Evolutionary conservation across 495 filamentous ascomycete genomes (phyloP), one percentile per base, ranked within the genome.

Genomic region (Podospora fimiseda): DNA sequence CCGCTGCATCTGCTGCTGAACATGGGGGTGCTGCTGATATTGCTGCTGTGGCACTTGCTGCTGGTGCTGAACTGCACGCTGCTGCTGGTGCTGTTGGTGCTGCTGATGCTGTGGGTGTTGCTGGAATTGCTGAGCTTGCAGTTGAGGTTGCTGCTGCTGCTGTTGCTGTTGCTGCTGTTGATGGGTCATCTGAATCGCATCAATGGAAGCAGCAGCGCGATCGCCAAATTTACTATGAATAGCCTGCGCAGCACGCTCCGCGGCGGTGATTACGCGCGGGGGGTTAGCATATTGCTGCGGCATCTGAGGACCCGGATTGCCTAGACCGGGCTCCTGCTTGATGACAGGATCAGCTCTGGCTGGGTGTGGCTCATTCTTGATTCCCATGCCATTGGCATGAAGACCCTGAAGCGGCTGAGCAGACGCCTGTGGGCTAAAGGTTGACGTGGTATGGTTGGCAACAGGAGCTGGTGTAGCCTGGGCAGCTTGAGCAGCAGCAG

Each of bases 361-460:
- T 14, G 74, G 53, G n/a, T 78, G 82, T 15, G 86, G 83, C 61
- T 95, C 91, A 1, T 76, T 70, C 70, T 96, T 96, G 69, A 95
- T 83, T 19, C 74, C 76, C 37, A 74, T 54, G 44, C 73, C 75
- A 50, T 71, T 70, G 46, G 68, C 51, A 42, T 61, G 63, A 21
- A 79, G n/a, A n/a, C n/a, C n/a, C n/a, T n/a, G n/a, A n/a, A n/a
- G 72, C 14, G 66, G 50, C 52, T 70, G 64, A 19, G 62, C 60
- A 16, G 65, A 44, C 16, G 63, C 62, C 60, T 63, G 66, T 24
- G 53, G 65, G 50, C 64, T 72, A 63, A 58, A 56, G 46, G 57
- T 74, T 19, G 58, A 57, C 58, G 63, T 68, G 55, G 58, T 69
- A 57, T 66, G 72, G 38, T 49, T 66, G 51, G 66, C 54, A 43